Evolutionary conservation across 169 alveolate species (phyloP).

Genomic region (Babesia gibsoni): DNA sequence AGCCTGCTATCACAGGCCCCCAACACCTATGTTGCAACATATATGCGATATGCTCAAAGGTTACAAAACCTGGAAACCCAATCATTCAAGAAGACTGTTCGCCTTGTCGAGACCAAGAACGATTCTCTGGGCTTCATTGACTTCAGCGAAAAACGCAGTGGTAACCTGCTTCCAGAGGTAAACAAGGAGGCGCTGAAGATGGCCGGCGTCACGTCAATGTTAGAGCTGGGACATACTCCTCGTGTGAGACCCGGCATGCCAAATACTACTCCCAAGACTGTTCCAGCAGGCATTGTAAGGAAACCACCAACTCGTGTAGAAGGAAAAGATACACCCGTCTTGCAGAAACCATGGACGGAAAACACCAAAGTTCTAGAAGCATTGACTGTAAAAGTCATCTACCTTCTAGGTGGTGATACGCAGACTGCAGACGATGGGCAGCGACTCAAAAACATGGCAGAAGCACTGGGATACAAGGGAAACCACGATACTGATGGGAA

Average conservation of each 20-base stretch:
- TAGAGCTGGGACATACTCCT: conserved; percentile 25
- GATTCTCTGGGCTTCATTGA: conserved; percentile 27
- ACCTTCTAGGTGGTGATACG: conserved; percentile 40
- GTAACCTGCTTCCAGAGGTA: conserved; percentile 21
- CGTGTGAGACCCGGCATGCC: no score
- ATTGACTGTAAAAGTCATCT: conserved; percentile 24
- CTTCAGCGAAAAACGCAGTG: conserved; percentile 23
- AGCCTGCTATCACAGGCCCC: conserved; percentile 6
- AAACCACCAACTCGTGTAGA: no score
- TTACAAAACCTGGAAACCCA: background rate
- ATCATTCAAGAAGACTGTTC: background rate
- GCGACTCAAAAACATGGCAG: conserved; percentile 51
- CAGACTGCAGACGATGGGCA: conserved; percentile 9
- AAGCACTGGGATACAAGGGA: conserved; percentile 48
- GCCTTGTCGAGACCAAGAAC: conserved; percentile 4
- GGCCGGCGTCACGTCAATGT: conserved; percentile 19
- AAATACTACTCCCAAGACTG: no score
- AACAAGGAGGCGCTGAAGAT: conserved; percentile 30
- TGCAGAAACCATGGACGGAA: conserved; percentile 30
- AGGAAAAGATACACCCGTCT: no score
- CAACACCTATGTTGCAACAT: conserved; percentile 11
- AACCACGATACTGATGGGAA: background rate
- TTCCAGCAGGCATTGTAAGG: no score
- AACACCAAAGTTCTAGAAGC: conserved; percentile 13
- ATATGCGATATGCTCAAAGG: conserved; percentile 20